phyloP scores from a whole-genome alignment of 306 rosid species.

The Lotus japonicus region DNA sequence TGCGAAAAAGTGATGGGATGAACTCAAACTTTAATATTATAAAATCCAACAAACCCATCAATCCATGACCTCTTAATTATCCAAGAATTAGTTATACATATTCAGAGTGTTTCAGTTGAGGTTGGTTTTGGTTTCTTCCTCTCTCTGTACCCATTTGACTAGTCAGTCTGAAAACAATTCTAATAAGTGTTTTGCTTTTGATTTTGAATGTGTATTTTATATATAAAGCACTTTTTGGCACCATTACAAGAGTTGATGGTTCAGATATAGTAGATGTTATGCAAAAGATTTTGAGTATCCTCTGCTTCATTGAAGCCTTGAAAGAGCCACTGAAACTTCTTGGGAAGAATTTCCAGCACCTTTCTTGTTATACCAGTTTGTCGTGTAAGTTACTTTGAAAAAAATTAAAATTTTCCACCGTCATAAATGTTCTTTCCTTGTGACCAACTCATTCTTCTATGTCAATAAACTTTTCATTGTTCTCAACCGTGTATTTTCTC shows the following conservation, averaged over 20 bases:
- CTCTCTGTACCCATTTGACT: not conserved
- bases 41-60: not conserved
- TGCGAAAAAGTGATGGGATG: not conserved
- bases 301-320: too few species aligned
- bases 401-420: not conserved
- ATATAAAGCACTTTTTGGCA: not conserved
- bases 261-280: not conserved
- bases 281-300: too few species aligned
- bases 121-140: conserved; percentile 31
- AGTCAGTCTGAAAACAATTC: not conserved
- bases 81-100: conserved; percentile 2
- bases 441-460: conserved; percentile 17
- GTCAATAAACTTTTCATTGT: not conserved
- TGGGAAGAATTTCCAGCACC: conserved; percentile 11
- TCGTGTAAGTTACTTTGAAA: conserved; percentile 18
- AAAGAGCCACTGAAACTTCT: conserved; percentile 7
- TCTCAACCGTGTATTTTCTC: conserved; percentile 6
- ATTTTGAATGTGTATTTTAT: not conserved
- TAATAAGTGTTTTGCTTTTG: too few species aligned
- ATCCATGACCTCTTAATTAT: not conserved
- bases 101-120: conserved; percentile 27
- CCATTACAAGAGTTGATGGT: not conserved
- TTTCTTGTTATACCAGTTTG: not conserved
- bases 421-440: conserved; percentile 32
- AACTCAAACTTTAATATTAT: not conserved